phyloP scores from a whole-genome alignment of 805 yeast genomes.

The Zygosaccharomyces siamensis region DNA sequence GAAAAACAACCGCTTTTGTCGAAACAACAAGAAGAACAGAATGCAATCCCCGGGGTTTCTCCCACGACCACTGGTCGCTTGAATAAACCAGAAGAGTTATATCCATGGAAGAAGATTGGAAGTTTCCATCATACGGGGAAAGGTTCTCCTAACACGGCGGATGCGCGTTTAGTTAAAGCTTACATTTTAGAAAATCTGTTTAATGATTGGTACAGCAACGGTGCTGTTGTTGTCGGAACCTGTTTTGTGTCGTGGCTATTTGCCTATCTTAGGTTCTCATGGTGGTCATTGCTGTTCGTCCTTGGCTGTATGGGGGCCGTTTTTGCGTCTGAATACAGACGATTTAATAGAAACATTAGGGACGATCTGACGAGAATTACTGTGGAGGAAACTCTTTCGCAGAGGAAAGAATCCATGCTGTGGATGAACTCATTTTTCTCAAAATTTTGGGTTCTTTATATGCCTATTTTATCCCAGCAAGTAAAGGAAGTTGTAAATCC shows the following conservation, averaged over 20 bases:
- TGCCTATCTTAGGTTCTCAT: constrained; percentile 59
- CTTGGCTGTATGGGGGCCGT: constrained; percentile 59
- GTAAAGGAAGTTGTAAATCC: constrained; percentile 69
- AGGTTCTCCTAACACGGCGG: constrained; percentile 13
- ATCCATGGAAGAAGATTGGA: constrained; percentile 39
- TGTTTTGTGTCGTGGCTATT: constrained; percentile 68
- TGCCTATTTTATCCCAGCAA: constrained; percentile 78
- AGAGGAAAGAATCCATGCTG: constrained; percentile 65
- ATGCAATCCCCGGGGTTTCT: not conserved
- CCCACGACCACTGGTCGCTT: not conserved
- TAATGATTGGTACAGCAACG: constrained; percentile 70
- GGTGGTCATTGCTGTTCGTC: constrained; percentile 58
- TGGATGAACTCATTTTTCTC: constrained; percentile 76
- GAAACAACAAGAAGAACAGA: not conserved
- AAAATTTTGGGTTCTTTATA: constrained; percentile 82
- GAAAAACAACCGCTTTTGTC: not conserved
- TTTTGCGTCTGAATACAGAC: constrained; percentile 66
- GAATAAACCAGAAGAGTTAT: constrained; percentile 16
- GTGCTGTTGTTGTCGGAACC: constrained; percentile 58
- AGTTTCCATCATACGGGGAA: constrained; percentile 24
- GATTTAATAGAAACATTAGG: constrained; percentile 67
- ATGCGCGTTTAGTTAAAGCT: constrained; percentile 43
- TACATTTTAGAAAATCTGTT: constrained; percentile 65
- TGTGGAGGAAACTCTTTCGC: constrained; percentile 59
- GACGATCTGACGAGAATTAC: constrained; percentile 69